These are phyloP conservation scores for Aspergillus fischeri DNA, from an alignment of 2,329 filamentous ascomycete species.

Conservation along the genomic window DNA sequence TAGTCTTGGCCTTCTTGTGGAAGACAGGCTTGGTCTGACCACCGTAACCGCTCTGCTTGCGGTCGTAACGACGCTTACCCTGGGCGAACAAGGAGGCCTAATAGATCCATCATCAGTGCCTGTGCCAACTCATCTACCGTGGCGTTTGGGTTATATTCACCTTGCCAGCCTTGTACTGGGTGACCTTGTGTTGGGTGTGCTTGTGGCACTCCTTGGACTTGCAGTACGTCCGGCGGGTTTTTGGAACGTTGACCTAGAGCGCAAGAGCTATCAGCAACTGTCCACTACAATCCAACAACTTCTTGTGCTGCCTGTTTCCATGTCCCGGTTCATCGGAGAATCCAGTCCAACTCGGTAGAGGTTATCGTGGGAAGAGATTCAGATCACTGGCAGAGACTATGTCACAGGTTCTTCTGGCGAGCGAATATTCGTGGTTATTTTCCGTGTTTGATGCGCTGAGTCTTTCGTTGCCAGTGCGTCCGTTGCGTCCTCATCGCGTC, in stretches of 20 bases:
- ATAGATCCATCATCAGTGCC: conserved; percentile 19
- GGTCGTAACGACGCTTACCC: conserved; percentile 99
- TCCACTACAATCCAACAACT: conserved; percentile 11
- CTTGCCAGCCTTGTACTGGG: conserved; percentile 97
- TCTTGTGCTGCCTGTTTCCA: conserved; percentile 3
- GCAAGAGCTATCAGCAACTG: conserved; percentile 21
- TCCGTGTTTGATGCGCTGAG: not conserved
- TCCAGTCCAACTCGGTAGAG: not conserved
- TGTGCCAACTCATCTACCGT: conserved; percentile 14
- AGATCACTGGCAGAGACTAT: not conserved
- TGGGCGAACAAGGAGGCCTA: conserved; percentile 90
- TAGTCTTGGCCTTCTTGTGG: conserved; percentile 99
- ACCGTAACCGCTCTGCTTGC: conserved; percentile 99
- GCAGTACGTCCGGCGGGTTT: conserved; percentile 96
- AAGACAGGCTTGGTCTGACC: conserved; percentile 99
- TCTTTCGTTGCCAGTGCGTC: not conserved
- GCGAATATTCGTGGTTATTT: not conserved
- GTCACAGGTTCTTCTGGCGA: not conserved
- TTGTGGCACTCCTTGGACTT: conserved; percentile 93
- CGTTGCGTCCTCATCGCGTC: not conserved
- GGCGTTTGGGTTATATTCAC: conserved; percentile 42
- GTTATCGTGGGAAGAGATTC: not conserved
- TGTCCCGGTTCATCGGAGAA: conserved; percentile 14
- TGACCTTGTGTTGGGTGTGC: conserved; percentile 89
- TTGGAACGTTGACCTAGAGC: conserved; percentile 89